Evolutionary conservation across 352 stramenopile species (phyloP).

Genomic region (Globisporangium alternatum): DNA sequence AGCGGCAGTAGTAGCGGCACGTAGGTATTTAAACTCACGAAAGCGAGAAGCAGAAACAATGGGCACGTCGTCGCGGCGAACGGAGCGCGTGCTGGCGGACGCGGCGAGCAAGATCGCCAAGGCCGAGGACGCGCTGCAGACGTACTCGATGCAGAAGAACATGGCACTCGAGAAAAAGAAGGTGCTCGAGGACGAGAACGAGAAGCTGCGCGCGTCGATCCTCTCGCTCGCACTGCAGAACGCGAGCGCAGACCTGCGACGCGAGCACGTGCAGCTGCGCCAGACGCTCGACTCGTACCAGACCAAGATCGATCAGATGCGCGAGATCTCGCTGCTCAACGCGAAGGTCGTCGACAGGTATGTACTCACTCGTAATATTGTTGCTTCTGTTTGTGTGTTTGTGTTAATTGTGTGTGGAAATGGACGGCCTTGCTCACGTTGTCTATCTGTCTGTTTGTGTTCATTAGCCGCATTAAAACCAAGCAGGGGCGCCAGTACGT

Average conservation of each 20-base stretch:
- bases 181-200: conserved; percentile 76
- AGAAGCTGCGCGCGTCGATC: conserved; percentile 76
- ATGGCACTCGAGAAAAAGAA: conserved; percentile 67
- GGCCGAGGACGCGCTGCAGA: conserved; percentile 56
- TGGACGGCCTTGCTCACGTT: not conserved
- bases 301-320: conserved; percentile 87
- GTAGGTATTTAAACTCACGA: conserved; percentile 13
- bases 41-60: conserved; percentile 19
- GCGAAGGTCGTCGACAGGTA: conserved; percentile 86
- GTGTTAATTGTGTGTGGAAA: not conserved
- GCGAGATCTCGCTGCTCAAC: conserved; percentile 81
- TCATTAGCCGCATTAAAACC: conserved; percentile 73
- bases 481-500: conserved; percentile 86
- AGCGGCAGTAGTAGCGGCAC: not conserved
- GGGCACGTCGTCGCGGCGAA: conserved; percentile 47
- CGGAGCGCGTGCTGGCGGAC: conserved; percentile 67
- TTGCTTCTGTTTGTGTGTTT: not conserved
- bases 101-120: conserved; percentile 71
- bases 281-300: conserved; percentile 87
- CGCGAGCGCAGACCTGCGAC: conserved; percentile 72
- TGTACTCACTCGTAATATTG: not conserved
- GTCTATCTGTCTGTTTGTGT: not conserved
- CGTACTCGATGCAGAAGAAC: conserved; percentile 49
- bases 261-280: conserved; percentile 78
- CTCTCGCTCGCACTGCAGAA: conserved; percentile 73